Evolutionary conservation across 75 land plant genomes (phyloP), one percentile per base, ranked within the genome.

Genomic region (Larix kaempferi): DNA sequence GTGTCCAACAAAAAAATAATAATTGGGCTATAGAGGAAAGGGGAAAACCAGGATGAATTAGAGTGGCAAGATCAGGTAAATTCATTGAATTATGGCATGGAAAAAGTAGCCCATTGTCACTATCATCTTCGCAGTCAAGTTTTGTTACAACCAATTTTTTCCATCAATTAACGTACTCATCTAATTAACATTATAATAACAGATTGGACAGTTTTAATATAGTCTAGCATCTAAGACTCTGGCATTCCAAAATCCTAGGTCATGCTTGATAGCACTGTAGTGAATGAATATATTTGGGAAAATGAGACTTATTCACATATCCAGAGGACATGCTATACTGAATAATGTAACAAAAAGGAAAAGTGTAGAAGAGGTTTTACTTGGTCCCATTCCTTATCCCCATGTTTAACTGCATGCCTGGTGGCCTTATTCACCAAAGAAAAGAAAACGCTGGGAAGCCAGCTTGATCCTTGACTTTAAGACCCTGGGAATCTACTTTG

Each of bases 371-470:
- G 33, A 33, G 15, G 4, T 0, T 25, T 72, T 52, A 72, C 74
- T 25, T 72, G 74, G 16, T 72, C 74, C 74, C 56, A 49, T 21
- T 52, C 16, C 19, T 22, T 52, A 52, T 72, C 11, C 26, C 74
- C 74, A 55, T 91, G 96, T 61, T 84, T 80, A 6, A 93, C 62
- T 13, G 93, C 91, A 74, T 86, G 80, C 26, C 93, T 83, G 17
- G 91, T 89, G 19, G 88, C 91, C 72, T 91, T 91, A 65, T 93
- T 91, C 26, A 93, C 86, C 62, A 93, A 76, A 58, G 93, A 84
- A 93, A 76, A 58, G 93, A 84, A 81, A 93, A 93, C 26, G 83
- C 71, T 5, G 96, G 96, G 39, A 39, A 82, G 0, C 93, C 96
- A 56, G 77, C 85, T n/a, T 87, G 81, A 79, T 93, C 93, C 77